A percentile compares a stretch with the other conserved stretches of the same genome.
Evolutionary conservation across 805 yeast species (phyloP).

Genomic region (Cyberlindnera meyerae): DNA sequence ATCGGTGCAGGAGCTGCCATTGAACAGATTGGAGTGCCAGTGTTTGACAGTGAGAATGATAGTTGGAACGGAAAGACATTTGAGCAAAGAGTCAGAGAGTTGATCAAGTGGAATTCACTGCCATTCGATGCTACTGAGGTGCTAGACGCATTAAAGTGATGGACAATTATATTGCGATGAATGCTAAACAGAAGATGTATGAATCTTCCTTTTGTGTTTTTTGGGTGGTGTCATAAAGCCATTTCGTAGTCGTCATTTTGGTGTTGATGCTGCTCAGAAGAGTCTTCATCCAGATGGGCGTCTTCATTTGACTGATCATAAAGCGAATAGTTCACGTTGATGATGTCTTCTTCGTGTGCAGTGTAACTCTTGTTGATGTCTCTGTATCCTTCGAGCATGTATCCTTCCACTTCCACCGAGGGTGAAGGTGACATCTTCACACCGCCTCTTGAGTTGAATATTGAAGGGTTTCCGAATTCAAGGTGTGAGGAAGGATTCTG

Average conservation of each 20-base stretch:
- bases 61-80: conserved; percentile 59
- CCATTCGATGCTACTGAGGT: conserved; percentile 5
- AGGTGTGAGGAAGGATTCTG: too few relatives aligned
- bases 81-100: conserved; percentile 38
- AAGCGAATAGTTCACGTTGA: conserved; percentile 23
- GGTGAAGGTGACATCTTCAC: conserved; percentile 18
- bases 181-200: too few relatives aligned
- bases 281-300: conserved; percentile 14
- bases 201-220: too few relatives aligned
- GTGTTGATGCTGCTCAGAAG: too few relatives aligned
- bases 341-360: conserved; percentile 22
- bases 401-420: conserved; percentile 21
- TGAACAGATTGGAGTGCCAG: conserved; percentile 76
- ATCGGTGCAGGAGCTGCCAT: conserved; percentile 78
- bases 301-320: conserved; percentile 25
- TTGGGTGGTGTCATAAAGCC: conserved; percentile 8
- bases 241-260: conserved; percentile 24
- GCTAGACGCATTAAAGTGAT: background rate
- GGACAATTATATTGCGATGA: too few relatives aligned
- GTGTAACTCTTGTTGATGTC: conserved; percentile 20
- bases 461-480: too few relatives aligned
- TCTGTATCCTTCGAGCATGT: conserved; percentile 26
- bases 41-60: conserved; percentile 28
- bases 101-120: conserved; percentile 27
- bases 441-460: background rate